A percentile compares a stretch with the other conserved stretches of the same genome.
phyloP scores from a whole-genome alignment of 2,329 filamentous ascomycete species.

The Claviceps sp. region DNA sequence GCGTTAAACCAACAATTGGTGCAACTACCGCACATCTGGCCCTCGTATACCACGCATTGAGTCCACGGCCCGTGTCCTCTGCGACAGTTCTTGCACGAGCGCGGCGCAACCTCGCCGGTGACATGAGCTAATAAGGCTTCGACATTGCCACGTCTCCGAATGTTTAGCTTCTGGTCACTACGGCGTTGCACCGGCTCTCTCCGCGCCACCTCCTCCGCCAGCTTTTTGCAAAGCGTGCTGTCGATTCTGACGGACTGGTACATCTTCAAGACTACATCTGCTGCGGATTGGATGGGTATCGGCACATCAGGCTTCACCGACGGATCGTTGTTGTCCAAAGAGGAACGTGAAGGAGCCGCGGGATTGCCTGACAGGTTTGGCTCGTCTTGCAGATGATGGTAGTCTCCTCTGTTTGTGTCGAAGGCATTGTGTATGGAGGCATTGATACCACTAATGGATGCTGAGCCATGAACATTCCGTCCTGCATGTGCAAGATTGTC shows the following conservation, averaged over 20 bases:
- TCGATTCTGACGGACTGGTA: slow-evolving; percentile 34
- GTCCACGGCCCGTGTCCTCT: slow-evolving; percentile 48
- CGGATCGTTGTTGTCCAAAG: slow-evolving; percentile 4
- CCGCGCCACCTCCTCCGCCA: slow-evolving; percentile 34
- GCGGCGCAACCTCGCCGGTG: slow-evolving; percentile 32
- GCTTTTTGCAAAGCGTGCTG: slow-evolving; percentile 39
- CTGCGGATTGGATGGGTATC: slow-evolving; percentile 23
- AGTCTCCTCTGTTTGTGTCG: background rate
- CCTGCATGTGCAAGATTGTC: slow-evolving; percentile 7
- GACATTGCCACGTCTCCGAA: slow-evolving; percentile 44
- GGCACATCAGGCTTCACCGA: background rate
- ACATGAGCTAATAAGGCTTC: slow-evolving; percentile 46
- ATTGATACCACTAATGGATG: background rate
- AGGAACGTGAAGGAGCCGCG: background rate
- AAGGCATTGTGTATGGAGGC: background rate
- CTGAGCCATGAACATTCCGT: slow-evolving; percentile 6
- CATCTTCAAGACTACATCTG: slow-evolving; percentile 30
- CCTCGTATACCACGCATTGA: slow-evolving; percentile 43
- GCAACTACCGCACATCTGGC: slow-evolving; percentile 48
- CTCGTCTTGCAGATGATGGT: background rate
- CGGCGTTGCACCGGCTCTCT: slow-evolving; percentile 39
- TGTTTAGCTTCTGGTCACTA: slow-evolving; percentile 39
- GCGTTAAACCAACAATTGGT: slow-evolving; percentile 53
- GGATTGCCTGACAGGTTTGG: slow-evolving; percentile 1
- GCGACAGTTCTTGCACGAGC: slow-evolving; percentile 46